Conservation (phyloP, 805 yeast genomes). For the Yarrowia deformans region DNA sequence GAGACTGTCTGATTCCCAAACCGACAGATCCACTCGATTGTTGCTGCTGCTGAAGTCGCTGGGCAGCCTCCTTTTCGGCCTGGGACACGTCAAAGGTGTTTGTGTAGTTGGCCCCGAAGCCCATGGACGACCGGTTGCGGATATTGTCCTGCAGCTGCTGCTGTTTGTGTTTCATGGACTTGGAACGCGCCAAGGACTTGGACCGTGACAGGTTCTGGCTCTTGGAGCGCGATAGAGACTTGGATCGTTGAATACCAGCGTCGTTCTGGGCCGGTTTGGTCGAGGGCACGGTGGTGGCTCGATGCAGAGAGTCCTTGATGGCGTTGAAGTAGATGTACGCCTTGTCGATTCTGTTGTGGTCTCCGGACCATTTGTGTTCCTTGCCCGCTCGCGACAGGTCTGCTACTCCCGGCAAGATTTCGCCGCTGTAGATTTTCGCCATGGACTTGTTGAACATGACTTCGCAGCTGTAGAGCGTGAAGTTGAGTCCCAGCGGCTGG, state of each 20-base stretch:
- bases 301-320: constrained; percentile 26
- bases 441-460: constrained; percentile 25
- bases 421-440: constrained; percentile 18
- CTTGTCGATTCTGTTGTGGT: constrained; percentile 35
- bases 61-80: constrained; percentile 7
- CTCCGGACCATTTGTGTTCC: constrained; percentile 21
- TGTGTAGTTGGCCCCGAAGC: constrained; percentile 36
- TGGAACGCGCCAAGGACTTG: constrained; percentile 19
- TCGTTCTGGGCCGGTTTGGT: constrained; percentile 3
- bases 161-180: constrained; percentile 34
- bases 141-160: constrained; percentile 37
- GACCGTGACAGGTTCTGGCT: constrained; percentile 15
- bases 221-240: constrained; percentile 21
- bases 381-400: constrained; percentile 8
- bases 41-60: background rate
- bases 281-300: background rate
- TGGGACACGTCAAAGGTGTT: constrained; percentile 35
- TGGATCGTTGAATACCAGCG: background rate
- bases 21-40: background rate
- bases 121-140: constrained; percentile 37
- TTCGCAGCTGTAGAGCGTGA: constrained; percentile 30
- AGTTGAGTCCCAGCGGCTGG: constrained; percentile 30
- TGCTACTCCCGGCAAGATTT: constrained; percentile 7
- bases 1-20: constrained; percentile 2
- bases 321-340: constrained; percentile 21